phyloP scores from a whole-genome alignment of 768 basidiomycete species.

The Leccinellum rugosiceps region DNA sequence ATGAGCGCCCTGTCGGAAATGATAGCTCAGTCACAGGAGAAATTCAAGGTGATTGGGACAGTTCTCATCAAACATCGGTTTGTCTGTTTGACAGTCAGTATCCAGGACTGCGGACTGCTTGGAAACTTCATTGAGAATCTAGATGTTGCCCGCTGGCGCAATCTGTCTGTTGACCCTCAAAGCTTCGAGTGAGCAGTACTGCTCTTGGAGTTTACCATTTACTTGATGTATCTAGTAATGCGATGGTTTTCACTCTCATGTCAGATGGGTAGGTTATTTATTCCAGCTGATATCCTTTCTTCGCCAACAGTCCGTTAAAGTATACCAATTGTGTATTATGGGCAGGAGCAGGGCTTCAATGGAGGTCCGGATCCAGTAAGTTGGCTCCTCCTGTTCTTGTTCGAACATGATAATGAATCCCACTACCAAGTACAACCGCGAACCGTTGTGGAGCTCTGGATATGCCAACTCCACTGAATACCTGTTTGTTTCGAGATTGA shows the following conservation, averaged over 20 bases:
- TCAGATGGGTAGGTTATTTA: slow-evolving; percentile 50
- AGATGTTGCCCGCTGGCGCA: slow-evolving; percentile 72
- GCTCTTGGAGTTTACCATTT: not conserved
- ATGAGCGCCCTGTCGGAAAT: slow-evolving; percentile 52
- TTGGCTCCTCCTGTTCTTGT: not conserved
- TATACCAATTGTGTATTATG: slow-evolving; percentile 82
- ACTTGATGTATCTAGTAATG: slow-evolving; percentile 47
- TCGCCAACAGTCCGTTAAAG: slow-evolving; percentile 18
- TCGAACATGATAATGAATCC: not conserved
- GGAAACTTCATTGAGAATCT: slow-evolving; percentile 84
- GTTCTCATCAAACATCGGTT: not conserved
- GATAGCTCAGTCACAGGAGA: slow-evolving; percentile 50
- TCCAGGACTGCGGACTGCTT: slow-evolving; percentile 35
- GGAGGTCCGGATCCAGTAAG: slow-evolving; percentile 66
- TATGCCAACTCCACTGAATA: slow-evolving; percentile 60
- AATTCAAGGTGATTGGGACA: slow-evolving; percentile 41
- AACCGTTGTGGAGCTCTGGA: slow-evolving; percentile 66
- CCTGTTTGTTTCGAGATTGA: slow-evolving; percentile 42
- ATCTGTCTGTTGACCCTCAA: slow-evolving; percentile 68
- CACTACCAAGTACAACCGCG: slow-evolving; percentile 60
- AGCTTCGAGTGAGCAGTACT: slow-evolving; percentile 51
- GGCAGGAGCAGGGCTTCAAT: slow-evolving; percentile 70
- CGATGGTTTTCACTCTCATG: slow-evolving; percentile 73
- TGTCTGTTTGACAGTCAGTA: not conserved
- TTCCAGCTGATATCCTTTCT: not conserved